Percentiles rank a stretch among this genome's conserved stretches.
phyloP scores from a whole-genome alignment of 352 stramenopile genomes.

The Pythium scleroteichum region DNA sequence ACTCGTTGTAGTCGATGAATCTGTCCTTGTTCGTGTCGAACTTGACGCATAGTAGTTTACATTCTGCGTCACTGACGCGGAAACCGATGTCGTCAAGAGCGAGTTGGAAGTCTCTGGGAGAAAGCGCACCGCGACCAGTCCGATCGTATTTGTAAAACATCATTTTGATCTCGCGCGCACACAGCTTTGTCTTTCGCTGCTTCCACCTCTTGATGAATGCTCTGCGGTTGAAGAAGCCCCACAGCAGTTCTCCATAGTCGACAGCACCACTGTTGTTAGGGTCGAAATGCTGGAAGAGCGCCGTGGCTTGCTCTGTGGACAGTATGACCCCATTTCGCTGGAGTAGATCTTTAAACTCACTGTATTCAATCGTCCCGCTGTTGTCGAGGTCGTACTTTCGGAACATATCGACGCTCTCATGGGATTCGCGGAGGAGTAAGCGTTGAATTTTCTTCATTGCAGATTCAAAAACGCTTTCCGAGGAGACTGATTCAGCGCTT shows the following conservation, averaged over 20 bases:
- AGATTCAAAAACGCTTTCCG: conserved; percentile 38
- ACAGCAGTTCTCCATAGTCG: conserved; percentile 63
- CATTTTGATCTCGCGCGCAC: conserved; percentile 28
- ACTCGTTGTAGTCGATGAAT: conserved; percentile 65
- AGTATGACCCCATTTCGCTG: conserved; percentile 31
- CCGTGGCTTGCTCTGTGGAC: conserved; percentile 41
- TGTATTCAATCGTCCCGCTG: conserved; percentile 47
- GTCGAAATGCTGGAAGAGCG: conserved; percentile 54
- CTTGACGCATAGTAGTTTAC: conserved; percentile 45
- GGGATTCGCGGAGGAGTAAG: conserved; percentile 22
- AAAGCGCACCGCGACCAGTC: conserved; percentile 36
- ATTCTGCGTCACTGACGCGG: conserved; percentile 42
- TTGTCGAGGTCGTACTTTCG: conserved; percentile 47
- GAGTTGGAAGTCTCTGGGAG: conserved; percentile 44
- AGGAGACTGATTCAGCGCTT: conserved; percentile 30
- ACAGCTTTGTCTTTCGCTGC: conserved; percentile 34
- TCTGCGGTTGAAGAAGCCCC: conserved; percentile 62
- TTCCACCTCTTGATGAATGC: conserved; percentile 63
- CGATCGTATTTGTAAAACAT: conserved; percentile 58
- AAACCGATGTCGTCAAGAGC: conserved; percentile 60
- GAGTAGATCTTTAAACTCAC: conserved; percentile 46
- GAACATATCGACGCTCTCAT: conserved; percentile 38
- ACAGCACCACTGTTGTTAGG: conserved; percentile 46
- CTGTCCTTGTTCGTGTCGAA: conserved; percentile 57
- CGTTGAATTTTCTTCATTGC: conserved; percentile 63